phyloP scores from a whole-genome alignment of 768 basidiomycete genomes.

The Lactarius indigo region DNA sequence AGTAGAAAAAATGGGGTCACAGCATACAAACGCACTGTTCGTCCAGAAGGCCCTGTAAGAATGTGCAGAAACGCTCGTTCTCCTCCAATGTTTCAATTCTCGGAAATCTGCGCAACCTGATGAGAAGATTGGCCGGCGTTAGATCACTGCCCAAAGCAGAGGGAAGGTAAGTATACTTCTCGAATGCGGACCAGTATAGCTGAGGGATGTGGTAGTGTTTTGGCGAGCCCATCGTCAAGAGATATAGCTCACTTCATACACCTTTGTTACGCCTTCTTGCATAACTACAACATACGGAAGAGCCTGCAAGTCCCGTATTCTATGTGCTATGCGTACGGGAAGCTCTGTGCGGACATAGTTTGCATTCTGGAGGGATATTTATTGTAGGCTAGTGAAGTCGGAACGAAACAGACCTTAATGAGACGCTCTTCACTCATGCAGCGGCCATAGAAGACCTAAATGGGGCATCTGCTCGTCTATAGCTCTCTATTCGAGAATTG shows the following conservation, averaged over 20 bases:
- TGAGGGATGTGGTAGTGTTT: conserved; percentile 31
- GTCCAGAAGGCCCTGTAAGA: conserved; percentile 57
- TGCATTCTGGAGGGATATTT: conserved; percentile 54
- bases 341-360: conserved; percentile 90
- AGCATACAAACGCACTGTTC: conserved; percentile 63
- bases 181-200: conserved; percentile 87
- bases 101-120: conserved; percentile 56
- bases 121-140: conserved; percentile 13
- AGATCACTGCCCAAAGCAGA: not conserved
- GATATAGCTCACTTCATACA: conserved; percentile 65
- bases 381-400: not conserved
- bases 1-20: not conserved
- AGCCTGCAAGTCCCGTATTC: conserved; percentile 80
- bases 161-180: conserved; percentile 49
- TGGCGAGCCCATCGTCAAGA: not conserved
- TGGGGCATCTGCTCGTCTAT: conserved; percentile 8
- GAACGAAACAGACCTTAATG: conserved; percentile 52
- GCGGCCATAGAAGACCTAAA: conserved; percentile 81
- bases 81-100: conserved; percentile 66
- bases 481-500: not conserved
- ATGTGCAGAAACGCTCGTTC: conserved; percentile 75
- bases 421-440: conserved; percentile 75
- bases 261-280: conserved; percentile 75
- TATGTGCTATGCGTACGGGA: conserved; percentile 83
- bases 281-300: conserved; percentile 86